Percentiles rank a stretch among this genome's conserved stretches.
phyloP scores from a whole-genome alignment of 805 yeast species.

The Alloascoidea hylecoeti region DNA sequence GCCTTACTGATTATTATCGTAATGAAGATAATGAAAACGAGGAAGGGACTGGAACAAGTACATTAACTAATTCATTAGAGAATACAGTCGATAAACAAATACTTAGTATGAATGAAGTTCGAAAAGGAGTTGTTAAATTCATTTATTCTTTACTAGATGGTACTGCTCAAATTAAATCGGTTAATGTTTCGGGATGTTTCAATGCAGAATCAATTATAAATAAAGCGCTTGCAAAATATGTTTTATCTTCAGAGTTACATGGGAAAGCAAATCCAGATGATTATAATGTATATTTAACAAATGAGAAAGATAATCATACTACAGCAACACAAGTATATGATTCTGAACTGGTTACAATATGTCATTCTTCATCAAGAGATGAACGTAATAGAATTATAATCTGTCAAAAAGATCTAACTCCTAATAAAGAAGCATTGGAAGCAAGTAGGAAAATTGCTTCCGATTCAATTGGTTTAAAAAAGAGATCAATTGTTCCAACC shows the following conservation, averaged over 20 bases:
- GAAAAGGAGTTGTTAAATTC: constrained; percentile 37
- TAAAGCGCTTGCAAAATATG: constrained; percentile 45
- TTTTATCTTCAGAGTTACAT: constrained; percentile 18
- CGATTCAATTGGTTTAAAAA: too few species aligned
- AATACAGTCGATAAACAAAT: constrained; percentile 5
- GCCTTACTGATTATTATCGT: neutral
- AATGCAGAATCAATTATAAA: constrained; percentile 68
- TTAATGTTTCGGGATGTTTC: constrained; percentile 67
- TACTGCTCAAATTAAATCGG: constrained; percentile 58
- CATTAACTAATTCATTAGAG: neutral
- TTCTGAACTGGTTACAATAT: constrained; percentile 69
- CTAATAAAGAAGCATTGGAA: constrained; percentile 44
- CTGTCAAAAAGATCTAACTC: constrained; percentile 49
- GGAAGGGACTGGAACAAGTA: neutral
- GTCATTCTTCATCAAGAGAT: constrained; percentile 58
- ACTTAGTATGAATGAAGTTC: constrained; percentile 19
- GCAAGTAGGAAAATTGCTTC: constrained; percentile 33
- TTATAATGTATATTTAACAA: constrained; percentile 39
- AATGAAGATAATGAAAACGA: neutral
- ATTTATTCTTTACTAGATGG: constrained; percentile 25
- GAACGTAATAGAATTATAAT: constrained; percentile 62
- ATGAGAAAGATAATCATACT: constrained; percentile 37
- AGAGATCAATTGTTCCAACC: neutral
- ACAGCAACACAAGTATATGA: constrained; percentile 42
- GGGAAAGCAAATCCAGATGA: constrained; percentile 9